phyloP scores from a whole-genome alignment of 2,329 filamentous ascomycete species.

The Allantophomopsis cytisporea region DNA sequence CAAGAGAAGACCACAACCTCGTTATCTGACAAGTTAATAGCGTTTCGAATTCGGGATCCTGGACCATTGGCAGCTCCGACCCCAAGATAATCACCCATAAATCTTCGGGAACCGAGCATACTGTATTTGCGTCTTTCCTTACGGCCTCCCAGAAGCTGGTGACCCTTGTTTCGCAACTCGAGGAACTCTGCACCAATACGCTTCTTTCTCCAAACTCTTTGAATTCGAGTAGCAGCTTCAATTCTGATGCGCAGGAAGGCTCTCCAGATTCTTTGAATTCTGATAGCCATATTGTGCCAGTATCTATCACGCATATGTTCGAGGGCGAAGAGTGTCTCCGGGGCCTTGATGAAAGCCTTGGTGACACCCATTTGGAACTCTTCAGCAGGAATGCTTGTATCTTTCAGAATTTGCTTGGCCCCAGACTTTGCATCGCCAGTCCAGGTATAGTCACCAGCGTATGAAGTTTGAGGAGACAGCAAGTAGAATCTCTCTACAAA shows the following conservation, averaged over 20 bases:
- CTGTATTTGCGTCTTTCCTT: constrained; percentile 90
- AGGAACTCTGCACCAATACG: constrained; percentile 82
- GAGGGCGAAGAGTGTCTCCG: constrained; percentile 89
- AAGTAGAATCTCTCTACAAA: constrained; percentile 97
- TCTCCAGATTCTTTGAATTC: constrained; percentile 94
- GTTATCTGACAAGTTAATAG: constrained; percentile 55
- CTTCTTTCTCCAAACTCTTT: constrained; percentile 91
- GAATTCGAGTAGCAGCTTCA: constrained; percentile 87
- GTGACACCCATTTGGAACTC: constrained; percentile 96
- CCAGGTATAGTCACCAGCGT: constrained; percentile 96
- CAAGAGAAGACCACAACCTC: constrained; percentile 83
- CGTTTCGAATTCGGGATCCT: constrained; percentile 66
- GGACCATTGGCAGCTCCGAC: constrained; percentile 69
- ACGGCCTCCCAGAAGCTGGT: constrained; percentile 64
- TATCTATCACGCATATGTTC: constrained; percentile 97
- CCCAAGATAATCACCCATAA: constrained; percentile 89
- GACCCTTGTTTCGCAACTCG: constrained; percentile 76
- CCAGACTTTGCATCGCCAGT: constrained; percentile 77
- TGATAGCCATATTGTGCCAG: constrained; percentile 99
- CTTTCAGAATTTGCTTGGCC: constrained; percentile 84
- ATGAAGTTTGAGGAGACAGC: constrained; percentile 84
- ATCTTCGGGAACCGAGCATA: constrained; percentile 79
- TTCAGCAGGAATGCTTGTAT: constrained; percentile 87
- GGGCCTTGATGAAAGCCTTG: constrained; percentile 96
- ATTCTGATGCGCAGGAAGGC: constrained; percentile 87